Evolutionary conservation across 305 asterid genomes (phyloP), one percentile per base, ranked within the genome.

Genomic region (Withania somnifera): DNA sequence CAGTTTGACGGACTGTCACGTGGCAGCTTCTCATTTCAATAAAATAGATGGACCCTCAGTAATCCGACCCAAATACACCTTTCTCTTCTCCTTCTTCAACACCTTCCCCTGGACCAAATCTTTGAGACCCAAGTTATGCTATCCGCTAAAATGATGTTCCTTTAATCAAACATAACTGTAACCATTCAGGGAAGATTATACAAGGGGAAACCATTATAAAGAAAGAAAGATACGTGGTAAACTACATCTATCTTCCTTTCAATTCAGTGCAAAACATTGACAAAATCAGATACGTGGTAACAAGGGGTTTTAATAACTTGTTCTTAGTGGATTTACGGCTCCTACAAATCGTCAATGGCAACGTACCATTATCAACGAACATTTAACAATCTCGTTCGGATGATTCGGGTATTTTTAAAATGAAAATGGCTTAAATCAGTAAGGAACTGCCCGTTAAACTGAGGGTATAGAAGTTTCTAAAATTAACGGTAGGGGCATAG

Each of bases 291-390:
- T n/a, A n/a, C n/a, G 86, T 73, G 34, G 85, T 17, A 17, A 87
- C 79, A 77, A 84, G 87, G 30, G 91, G 85, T 45, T 77, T 86
- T 82, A 87, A 86, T 36, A 91, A 85, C 84, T 85, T 90, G 85
- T 86, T 66, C 76, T 89, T 90, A 77, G 90, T 92, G 24, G 88
- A 85, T 85, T 85, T 91, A 64, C 89, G 87, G 83, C 87, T 89
- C 87, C 90, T 90, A 84, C 89, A 83, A 84, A 89, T 91, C 89
- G 93, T 88, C 91, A 93, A 80, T 24, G 97, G 97, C 34, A 83
- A 79, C 10, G 82, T 61, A 69, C 90, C 92, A 77, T 86, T 87
- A 11, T 90, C 92, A 19, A 90, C 77, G 85, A 75, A 68, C 85
- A 83, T 36, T 88, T 90, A 24, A 78, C 80, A 63, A 91, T 89